These are phyloP conservation scores for Cenchrus purpureus DNA, from an alignment of 176 grass and related monocot genomes.

Conservation along the genomic window DNA sequence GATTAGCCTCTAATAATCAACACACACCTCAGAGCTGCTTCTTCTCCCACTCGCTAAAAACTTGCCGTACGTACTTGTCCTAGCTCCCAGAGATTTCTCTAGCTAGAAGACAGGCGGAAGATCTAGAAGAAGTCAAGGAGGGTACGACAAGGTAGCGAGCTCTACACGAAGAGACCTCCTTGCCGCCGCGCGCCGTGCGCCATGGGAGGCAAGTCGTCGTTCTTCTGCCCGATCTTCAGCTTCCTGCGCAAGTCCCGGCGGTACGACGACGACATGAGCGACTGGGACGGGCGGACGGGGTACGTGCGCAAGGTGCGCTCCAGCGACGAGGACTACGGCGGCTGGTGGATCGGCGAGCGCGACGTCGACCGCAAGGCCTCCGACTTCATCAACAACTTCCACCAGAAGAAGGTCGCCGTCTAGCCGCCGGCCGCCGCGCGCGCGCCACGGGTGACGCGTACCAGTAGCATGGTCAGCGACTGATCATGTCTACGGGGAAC, in stretches of 20 bases:
- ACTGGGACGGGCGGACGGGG: constrained; percentile 45
- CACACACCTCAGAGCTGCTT: not conserved
- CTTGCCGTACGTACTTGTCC: not conserved
- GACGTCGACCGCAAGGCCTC: constrained; percentile 78
- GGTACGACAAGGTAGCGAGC: too few relatives aligned
- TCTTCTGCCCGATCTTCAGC: constrained; percentile 73
- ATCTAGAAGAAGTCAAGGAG: not conserved
- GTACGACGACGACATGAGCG: constrained; percentile 63
- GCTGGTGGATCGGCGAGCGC: constrained; percentile 71
- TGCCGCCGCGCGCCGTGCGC: not conserved
- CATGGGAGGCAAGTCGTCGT: constrained; percentile 68
- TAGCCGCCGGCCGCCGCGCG: not conserved
- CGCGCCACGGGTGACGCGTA: not conserved
- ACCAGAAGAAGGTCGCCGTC: constrained; percentile 51
- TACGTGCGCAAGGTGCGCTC: constrained; percentile 61
- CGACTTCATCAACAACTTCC: constrained; percentile 74
- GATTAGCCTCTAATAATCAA: not conserved
- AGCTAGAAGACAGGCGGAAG: not conserved
- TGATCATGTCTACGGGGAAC: not conserved
- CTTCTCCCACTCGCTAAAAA: not conserved
- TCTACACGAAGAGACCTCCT: not conserved
- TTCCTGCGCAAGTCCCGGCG: constrained; percentile 56
- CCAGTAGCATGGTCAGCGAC: not conserved
- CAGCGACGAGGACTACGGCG: constrained; percentile 77
- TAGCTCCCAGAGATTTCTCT: not conserved